A percentile compares a stretch with the other conserved stretches of the same genome.
Conservation (phyloP, 805 yeast species). For the Jamesozyma gamospora region DNA sequence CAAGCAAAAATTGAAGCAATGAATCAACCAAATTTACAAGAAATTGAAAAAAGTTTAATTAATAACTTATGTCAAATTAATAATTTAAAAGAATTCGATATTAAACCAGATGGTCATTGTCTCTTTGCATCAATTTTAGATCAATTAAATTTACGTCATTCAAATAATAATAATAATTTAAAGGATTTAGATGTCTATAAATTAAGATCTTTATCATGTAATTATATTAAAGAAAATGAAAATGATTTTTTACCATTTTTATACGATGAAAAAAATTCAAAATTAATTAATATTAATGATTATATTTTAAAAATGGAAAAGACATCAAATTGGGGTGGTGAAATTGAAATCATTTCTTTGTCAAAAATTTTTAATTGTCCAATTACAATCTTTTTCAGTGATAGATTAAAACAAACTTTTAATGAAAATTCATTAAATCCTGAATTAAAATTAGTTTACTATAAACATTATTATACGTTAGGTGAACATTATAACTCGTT, state of each 20-base stretch:
- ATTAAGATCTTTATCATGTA: constrained; percentile 56
- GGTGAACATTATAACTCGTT: constrained; percentile 94
- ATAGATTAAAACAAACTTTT: constrained; percentile 53
- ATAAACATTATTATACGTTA: constrained; percentile 74
- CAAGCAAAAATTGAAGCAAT: constrained; percentile 69
- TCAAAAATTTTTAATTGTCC: constrained; percentile 63
- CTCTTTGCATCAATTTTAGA: constrained; percentile 77
- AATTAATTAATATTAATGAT: constrained; percentile 51
- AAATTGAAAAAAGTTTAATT: constrained; percentile 62
- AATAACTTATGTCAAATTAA: constrained; percentile 40
- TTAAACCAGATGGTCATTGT: constrained; percentile 91
- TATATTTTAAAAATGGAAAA: constrained; percentile 58
- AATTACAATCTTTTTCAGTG: constrained; percentile 69
- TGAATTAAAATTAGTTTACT: constrained; percentile 64
- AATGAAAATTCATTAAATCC: constrained; percentile 49
- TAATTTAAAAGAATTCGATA: constrained; percentile 51
- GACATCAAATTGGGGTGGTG: constrained; percentile 97
- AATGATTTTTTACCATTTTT: constrained; percentile 74
- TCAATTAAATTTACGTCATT: constrained; percentile 54
- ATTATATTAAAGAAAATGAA: constrained; percentile 51
- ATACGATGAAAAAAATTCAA: constrained; percentile 66
- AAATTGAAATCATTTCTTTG: constrained; percentile 78
- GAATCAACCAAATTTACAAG: constrained; percentile 53
- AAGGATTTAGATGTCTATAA: constrained; percentile 25
- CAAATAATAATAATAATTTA: constrained; percentile 13